Conservation (phyloP, 1,284 basidiomycete species). For the Pterulicium gracile region DNA sequence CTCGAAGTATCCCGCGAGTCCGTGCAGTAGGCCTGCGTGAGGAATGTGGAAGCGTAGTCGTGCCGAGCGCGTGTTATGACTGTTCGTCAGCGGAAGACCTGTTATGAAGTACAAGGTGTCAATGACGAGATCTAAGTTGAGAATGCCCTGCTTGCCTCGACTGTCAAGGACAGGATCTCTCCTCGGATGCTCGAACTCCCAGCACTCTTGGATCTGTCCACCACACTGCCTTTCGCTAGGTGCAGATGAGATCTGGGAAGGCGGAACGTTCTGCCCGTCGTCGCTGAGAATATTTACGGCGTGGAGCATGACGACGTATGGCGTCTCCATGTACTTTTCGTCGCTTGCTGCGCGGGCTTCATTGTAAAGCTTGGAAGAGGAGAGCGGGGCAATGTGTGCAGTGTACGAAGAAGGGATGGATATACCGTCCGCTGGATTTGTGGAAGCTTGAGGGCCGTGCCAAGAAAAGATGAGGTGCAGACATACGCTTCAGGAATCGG, state of each 20-base stretch:
- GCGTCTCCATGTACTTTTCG: slow-evolving; percentile 72
- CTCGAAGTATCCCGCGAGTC: slow-evolving; percentile 98
- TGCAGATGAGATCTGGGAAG: no score
- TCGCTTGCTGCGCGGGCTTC: slow-evolving; percentile 62
- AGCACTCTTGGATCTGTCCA: slow-evolving; percentile 85
- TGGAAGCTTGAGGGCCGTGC: background rate
- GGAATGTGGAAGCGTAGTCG: slow-evolving; percentile 88
- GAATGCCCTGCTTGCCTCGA: slow-evolving; percentile 37
- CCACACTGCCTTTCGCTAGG: slow-evolving; percentile 56
- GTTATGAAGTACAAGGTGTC: slow-evolving; percentile 6
- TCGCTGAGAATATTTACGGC: slow-evolving; percentile 83
- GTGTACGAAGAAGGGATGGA: slow-evolving; percentile 97
- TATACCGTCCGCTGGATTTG: slow-evolving; percentile 67
- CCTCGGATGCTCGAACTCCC: slow-evolving; percentile 94
- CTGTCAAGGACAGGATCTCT: slow-evolving; percentile 66
- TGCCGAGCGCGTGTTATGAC: slow-evolving; percentile 77
- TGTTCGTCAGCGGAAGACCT: slow-evolving; percentile 81
- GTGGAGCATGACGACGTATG: slow-evolving; percentile 98
- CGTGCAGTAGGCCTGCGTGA: slow-evolving; percentile 89
- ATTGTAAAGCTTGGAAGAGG: slow-evolving; percentile 85
- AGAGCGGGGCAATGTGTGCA: slow-evolving; percentile 87
- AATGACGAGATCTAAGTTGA: slow-evolving; percentile 6
- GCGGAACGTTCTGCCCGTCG: slow-evolving; percentile 43
- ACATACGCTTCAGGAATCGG: slow-evolving; percentile 80
- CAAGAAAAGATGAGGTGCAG: slow-evolving; percentile 5